Percentiles rank a stretch among this genome's conserved stretches.
phyloP scores from a whole-genome alignment of 495 filamentous ascomycete genomes.

The Haplographium delicatum region DNA sequence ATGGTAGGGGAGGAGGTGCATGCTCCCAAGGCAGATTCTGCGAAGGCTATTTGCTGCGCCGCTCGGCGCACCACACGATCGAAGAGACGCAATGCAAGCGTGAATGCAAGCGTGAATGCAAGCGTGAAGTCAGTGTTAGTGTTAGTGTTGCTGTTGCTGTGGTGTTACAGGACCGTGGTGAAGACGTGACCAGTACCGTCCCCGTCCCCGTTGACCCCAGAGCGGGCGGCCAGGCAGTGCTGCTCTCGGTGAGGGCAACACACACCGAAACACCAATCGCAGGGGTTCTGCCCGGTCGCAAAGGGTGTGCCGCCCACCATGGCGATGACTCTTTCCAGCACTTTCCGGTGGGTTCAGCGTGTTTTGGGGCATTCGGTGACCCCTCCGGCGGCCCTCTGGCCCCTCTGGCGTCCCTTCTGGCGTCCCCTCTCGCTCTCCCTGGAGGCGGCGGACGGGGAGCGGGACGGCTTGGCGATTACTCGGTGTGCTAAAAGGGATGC shows the following conservation, averaged over 20 bases:
- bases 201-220: too few relatives aligned
- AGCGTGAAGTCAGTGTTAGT: too few relatives aligned
- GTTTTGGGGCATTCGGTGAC: too few relatives aligned
- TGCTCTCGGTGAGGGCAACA: not conserved
- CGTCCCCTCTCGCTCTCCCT: too few relatives aligned
- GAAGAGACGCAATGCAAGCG: too few relatives aligned
- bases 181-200: too few relatives aligned
- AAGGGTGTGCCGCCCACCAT: not conserved
- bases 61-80: slow-evolving; percentile 4
- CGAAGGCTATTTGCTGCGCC: not conserved
- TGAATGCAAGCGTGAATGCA: too few relatives aligned
- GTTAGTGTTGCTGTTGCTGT: too few relatives aligned
- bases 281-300: not conserved
- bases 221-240: slow-evolving; percentile 16
- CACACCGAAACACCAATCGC: not conserved
- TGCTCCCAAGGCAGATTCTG: slow-evolving; percentile 10
- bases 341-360: slow-evolving; percentile 3
- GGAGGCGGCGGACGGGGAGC: too few relatives aligned
- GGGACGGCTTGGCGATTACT: slow-evolving; percentile 12
- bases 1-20: not conserved
- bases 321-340: slow-evolving; percentile 13
- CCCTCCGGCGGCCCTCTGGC: too few relatives aligned
- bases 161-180: too few relatives aligned
- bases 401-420: too few relatives aligned
- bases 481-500: slow-evolving; percentile 12